Conservation (phyloP, 2,329 filamentous ascomycete species). For the Monosporascus cannonballus region DNA sequence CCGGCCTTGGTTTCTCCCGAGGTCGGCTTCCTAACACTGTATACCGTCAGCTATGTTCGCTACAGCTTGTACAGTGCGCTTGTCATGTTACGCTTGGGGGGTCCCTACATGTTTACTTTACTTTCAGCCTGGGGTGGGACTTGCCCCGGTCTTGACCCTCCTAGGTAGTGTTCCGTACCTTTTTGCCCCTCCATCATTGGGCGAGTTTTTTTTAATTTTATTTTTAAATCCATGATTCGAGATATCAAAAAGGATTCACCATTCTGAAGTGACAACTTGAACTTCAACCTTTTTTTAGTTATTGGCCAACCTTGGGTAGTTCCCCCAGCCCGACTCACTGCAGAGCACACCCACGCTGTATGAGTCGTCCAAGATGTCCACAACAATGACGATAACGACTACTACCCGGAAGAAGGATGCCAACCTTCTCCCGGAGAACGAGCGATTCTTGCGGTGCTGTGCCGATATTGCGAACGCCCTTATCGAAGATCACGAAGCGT, state of each 20-base stretch:
- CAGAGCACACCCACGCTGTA: background rate
- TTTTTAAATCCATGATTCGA: background rate
- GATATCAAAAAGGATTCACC: background rate
- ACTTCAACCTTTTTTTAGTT: no score
- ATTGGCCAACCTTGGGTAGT: no score
- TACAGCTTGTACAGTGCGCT: background rate
- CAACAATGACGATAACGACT: slow-evolving; percentile 61
- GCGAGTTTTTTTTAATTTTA: background rate
- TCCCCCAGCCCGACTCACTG: no score
- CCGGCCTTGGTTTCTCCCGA: no score
- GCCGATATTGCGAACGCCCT: slow-evolving; percentile 91
- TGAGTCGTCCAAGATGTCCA: slow-evolving; percentile 34
- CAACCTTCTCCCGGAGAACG: slow-evolving; percentile 84
- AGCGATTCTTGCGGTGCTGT: slow-evolving; percentile 89
- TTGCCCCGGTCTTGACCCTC: background rate
- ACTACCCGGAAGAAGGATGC: slow-evolving; percentile 61
- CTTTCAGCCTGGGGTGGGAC: background rate
- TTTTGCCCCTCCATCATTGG: background rate
- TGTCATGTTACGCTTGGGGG: background rate
- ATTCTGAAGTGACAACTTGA: background rate
- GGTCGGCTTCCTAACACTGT: no score
- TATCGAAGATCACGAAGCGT: slow-evolving; percentile 87
- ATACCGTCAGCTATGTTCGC: no score
- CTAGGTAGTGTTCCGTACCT: background rate
- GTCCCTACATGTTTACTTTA: background rate